Evolutionary conservation across 2,329 filamentous ascomycete genomes (phyloP).

Genomic region (Phyllosticta citriasiana): DNA sequence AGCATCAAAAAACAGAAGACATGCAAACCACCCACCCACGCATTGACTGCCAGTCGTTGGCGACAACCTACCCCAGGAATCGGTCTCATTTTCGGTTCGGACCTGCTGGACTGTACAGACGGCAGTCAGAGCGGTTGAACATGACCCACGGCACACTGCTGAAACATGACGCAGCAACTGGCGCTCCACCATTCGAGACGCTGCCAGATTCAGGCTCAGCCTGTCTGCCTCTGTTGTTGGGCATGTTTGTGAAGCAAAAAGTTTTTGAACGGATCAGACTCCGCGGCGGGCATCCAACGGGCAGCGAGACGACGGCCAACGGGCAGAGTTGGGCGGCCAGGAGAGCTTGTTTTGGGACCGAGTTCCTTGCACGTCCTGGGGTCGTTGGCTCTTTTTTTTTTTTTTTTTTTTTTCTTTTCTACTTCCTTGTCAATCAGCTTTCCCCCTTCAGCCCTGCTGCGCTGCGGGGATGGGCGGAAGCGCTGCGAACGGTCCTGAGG

Average conservation of each 20-base stretch:
- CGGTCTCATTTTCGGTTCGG: neutral
- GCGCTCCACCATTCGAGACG: neutral
- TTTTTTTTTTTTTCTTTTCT: conserved; percentile 13
- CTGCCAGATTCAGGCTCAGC: neutral
- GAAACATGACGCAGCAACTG: neutral
- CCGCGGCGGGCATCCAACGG: neutral
- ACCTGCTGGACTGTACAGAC: neutral
- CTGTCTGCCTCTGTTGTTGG: neutral
- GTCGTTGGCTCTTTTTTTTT: conserved; percentile 11
- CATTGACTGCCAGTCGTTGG: neutral
- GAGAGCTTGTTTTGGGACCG: conserved; percentile 18
- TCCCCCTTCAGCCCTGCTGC: conserved; percentile 1
- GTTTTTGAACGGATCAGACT: neutral
- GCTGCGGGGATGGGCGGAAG: conserved; percentile 29
- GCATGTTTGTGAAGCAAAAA: neutral
- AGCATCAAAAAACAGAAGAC: neutral
- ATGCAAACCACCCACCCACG: neutral
- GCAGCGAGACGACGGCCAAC: neutral
- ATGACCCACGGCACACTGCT: neutral
- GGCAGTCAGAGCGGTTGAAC: neutral
- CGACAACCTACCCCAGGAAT: neutral
- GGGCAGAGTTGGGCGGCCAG: conserved; percentile 12
- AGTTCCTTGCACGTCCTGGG: conserved; percentile 12
- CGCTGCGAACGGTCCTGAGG: conserved; percentile 21
- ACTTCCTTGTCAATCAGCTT: no score